These are phyloP conservation scores for Melanomma pulvis-pyrius DNA, from an alignment of 495 filamentous ascomycete genomes.

Conservation along the genomic window DNA sequence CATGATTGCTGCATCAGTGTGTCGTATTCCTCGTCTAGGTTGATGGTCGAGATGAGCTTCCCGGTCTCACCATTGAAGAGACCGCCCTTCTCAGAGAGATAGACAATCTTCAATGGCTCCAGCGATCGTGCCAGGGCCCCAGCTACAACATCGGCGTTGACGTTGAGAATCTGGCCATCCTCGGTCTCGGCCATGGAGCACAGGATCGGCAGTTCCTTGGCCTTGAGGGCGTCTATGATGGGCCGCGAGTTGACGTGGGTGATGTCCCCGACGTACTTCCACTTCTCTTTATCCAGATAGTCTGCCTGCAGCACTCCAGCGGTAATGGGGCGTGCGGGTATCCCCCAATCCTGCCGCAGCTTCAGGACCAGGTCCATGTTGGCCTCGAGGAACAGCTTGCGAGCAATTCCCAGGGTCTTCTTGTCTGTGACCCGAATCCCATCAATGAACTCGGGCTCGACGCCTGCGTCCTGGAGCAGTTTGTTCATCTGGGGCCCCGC, in stretches of 20 bases:
- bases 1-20: conserved; percentile 92
- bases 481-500: conserved; percentile 96
- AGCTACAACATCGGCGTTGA: conserved; percentile 96
- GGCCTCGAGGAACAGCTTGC: conserved; percentile 92
- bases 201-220: conserved; percentile 89
- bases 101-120: conserved; percentile 96
- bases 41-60: conserved; percentile 96
- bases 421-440: conserved; percentile 95
- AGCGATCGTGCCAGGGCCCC: conserved; percentile 87
- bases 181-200: conserved; percentile 96
- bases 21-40: conserved; percentile 96
- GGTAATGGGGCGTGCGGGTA: conserved; percentile 88
- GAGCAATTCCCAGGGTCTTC: conserved; percentile 87
- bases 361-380: conserved; percentile 94
- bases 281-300: conserved; percentile 92
- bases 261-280: conserved; percentile 93
- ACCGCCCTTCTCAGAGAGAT: conserved; percentile 96
- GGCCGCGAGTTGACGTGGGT: conserved; percentile 88
- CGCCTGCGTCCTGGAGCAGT: conserved; percentile 85
- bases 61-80: conserved; percentile 90
- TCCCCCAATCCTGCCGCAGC: conserved; percentile 80
- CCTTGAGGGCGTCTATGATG: conserved; percentile 89
- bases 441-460: conserved; percentile 95
- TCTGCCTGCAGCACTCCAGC: conserved; percentile 93
- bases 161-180: conserved; percentile 93